Evolutionary conservation across 768 basidiomycete genomes (phyloP).

Genomic region (Boletus speciosus): DNA sequence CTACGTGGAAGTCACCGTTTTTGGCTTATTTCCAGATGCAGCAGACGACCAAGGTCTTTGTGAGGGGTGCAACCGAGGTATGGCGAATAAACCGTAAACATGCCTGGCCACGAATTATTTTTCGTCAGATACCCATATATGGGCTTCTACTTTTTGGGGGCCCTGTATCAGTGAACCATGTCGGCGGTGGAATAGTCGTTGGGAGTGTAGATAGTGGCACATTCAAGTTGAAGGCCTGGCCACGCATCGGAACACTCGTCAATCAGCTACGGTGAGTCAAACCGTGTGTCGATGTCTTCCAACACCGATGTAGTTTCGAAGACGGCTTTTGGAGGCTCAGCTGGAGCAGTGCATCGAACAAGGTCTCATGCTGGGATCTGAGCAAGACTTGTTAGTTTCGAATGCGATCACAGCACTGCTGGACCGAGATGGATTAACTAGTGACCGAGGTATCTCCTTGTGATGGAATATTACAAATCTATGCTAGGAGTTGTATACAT

Average conservation of each 20-base stretch:
- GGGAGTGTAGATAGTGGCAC: constrained; percentile 44
- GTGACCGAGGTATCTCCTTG: not conserved
- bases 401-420: constrained; percentile 42
- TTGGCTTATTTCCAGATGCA: constrained; percentile 82
- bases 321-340: constrained; percentile 68
- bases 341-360: constrained; percentile 63
- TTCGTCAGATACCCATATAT: constrained; percentile 75
- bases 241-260: constrained; percentile 86
- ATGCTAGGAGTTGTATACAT: constrained; percentile 9
- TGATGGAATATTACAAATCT: constrained; percentile 15
- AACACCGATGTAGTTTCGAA: constrained; percentile 21
- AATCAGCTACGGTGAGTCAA: constrained; percentile 71
- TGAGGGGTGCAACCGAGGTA: constrained; percentile 87
- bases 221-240: constrained; percentile 74
- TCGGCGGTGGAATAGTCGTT: constrained; percentile 71
- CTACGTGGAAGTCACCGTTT: constrained; percentile 75
- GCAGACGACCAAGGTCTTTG: constrained; percentile 76
- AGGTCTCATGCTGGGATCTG: constrained; percentile 45
- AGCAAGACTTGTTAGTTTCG: constrained; percentile 51
- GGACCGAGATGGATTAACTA: constrained; percentile 34
- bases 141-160: constrained; percentile 84
- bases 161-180: constrained; percentile 70
- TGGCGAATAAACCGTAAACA: constrained; percentile 9
- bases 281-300: not conserved
- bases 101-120: not conserved